phyloP scores from a whole-genome alignment of 495 filamentous ascomycete species.

The Penicillium silybi region DNA sequence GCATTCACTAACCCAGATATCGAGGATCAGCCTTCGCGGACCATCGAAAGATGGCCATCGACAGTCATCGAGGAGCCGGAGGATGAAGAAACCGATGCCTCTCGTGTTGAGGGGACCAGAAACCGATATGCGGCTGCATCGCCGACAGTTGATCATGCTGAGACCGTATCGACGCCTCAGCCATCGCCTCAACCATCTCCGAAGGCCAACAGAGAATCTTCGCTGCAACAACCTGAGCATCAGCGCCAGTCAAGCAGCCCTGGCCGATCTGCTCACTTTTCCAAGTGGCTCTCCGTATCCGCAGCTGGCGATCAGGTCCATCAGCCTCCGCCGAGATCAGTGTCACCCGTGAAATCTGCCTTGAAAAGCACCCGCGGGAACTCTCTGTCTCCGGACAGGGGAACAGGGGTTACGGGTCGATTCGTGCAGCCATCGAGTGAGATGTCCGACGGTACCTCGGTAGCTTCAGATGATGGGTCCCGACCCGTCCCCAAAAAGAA shows the following conservation, averaged over 20 bases:
- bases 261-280: constrained; percentile 70
- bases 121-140: constrained; percentile 10
- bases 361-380: constrained; percentile 63
- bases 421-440: constrained; percentile 50
- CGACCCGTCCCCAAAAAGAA: constrained; percentile 56
- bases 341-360: constrained; percentile 84
- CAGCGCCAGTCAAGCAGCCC: constrained; percentile 54
- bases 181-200: constrained; percentile 12
- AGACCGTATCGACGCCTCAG: constrained; percentile 11
- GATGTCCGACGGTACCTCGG: constrained; percentile 55
- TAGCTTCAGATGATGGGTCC: constrained; percentile 55
- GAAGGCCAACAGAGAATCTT: constrained; percentile 3
- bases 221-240: constrained; percentile 15
- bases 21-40: constrained; percentile 15
- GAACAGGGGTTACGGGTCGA: constrained; percentile 15
- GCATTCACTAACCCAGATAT: neutral
- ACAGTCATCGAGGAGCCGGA: constrained; percentile 59
- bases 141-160: constrained; percentile 10
- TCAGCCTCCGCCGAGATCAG: constrained; percentile 71
- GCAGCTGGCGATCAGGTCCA: constrained; percentile 52
- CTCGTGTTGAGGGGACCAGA: constrained; percentile 1
- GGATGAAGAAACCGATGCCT: constrained; percentile 9
- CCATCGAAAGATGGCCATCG: constrained; percentile 54
- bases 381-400: constrained; percentile 46
- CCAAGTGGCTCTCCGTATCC: constrained; percentile 52